Base-by-base conservation (phyloP, 352 stramenopile genomes). In the Globisporangium irregulare region DNA sequence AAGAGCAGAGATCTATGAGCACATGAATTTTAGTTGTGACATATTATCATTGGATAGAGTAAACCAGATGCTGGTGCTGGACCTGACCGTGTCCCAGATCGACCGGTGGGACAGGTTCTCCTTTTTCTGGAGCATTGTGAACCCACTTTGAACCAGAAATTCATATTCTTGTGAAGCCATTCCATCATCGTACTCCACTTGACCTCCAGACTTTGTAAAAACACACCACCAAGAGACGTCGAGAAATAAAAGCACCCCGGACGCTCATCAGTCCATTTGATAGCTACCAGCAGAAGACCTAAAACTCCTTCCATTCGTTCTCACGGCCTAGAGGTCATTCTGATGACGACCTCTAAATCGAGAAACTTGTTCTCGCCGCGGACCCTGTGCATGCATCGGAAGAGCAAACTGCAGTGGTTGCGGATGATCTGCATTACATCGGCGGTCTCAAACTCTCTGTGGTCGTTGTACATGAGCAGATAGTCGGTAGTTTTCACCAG, bases 81-180 rank as follows among this genome's bases (percentile, higher is more conserved):
- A 43, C 54, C 54, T 59, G 27, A 32, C 7, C 53, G 18, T 59
- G 54, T 60, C 55, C 27, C 55, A 60, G 14, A 20, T 36, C 18
- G 34, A 14, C 27, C 15, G 53, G 15, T 59, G 27, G 14, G 27
- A 20, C 29, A 60, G 12, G 38, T 46, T 46, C 12, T 46, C 38
- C 38, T 46, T 46, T 46, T 46, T 46, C 38, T 46, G 38, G 38
- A 46, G 38, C 12, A 43, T 20, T 20, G 38, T 46, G 27, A 59
- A 41, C 18, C 51, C 24, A 58, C 12, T 38, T 36, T 15, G 54
- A 34, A 27, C 20, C 24, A 58, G 29, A 55, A 46, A 20, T 46
- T 18, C 4, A 32, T 32, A 32, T 32, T 38, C 5, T 38, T 38
- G 24, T 58, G 51, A 12, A 58, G 51, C 51, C 51, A 58, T 58